Conservation (phyloP, 2,329 filamentous ascomycete species). For the Pezizomycotina sp. region DNA sequence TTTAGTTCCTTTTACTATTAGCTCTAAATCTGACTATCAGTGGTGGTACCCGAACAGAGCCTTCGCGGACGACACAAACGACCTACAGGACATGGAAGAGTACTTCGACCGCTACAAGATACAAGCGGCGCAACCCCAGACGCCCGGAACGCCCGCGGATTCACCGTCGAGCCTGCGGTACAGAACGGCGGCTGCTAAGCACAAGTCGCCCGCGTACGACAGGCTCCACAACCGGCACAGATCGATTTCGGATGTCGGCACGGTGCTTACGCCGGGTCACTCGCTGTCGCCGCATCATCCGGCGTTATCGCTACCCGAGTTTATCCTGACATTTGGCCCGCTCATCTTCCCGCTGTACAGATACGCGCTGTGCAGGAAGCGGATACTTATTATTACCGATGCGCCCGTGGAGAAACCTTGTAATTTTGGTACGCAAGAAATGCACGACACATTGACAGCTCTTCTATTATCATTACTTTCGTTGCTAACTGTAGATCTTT, state of each 20-base stretch:
- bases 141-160: constrained; percentile 25
- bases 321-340: constrained; percentile 74
- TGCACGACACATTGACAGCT: constrained; percentile 22
- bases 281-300: constrained; percentile 65
- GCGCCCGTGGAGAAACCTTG: constrained; percentile 72
- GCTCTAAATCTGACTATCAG: constrained; percentile 21
- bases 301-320: constrained; percentile 59
- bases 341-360: constrained; percentile 82
- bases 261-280: constrained; percentile 44
- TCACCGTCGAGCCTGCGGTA: constrained; percentile 33
- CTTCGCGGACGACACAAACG: constrained; percentile 48
- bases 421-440: constrained; percentile 55
- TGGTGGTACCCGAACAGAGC: constrained; percentile 30
- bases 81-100: constrained; percentile 49
- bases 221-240: constrained; percentile 39
- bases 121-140: constrained; percentile 15
- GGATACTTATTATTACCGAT: constrained; percentile 72
- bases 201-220: constrained; percentile 25
- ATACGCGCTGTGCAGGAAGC: constrained; percentile 67
- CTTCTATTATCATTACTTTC: neutral
- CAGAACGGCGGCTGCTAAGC: constrained; percentile 26
- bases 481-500: constrained; percentile 22
- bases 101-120: constrained; percentile 57
- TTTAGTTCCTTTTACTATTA: constrained; percentile 27
- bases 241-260: constrained; percentile 46